A percentile compares a stretch with the other conserved stretches of the same genome.
These are phyloP conservation scores for Mycosphaerelloides madeirae DNA, from an alignment of 2,329 filamentous ascomycete species.

Conservation along the genomic window DNA sequence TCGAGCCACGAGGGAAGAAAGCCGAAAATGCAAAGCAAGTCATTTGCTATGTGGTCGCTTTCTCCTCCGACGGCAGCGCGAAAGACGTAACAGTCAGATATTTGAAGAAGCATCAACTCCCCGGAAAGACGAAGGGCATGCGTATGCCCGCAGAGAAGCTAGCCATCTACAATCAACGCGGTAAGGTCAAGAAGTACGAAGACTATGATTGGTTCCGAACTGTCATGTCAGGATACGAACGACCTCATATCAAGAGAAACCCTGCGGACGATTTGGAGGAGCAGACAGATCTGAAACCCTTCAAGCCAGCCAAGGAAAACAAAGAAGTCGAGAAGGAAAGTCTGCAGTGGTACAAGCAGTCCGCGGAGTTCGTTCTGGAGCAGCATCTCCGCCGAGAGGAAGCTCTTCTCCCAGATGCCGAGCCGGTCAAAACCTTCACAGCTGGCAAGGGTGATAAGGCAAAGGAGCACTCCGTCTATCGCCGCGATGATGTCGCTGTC, in stretches of 20 bases:
- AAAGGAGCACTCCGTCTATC: slow-evolving; percentile 75
- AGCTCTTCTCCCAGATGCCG: slow-evolving; percentile 65
- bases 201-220: slow-evolving; percentile 84
- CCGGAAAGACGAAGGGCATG: slow-evolving; percentile 83
- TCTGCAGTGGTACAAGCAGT: slow-evolving; percentile 81
- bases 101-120: slow-evolving; percentile 72
- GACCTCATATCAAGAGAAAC: slow-evolving; percentile 53
- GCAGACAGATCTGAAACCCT: slow-evolving; percentile 66
- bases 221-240: slow-evolving; percentile 68
- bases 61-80: slow-evolving; percentile 48
- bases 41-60: slow-evolving; percentile 82
- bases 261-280: slow-evolving; percentile 77
- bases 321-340: slow-evolving; percentile 52
- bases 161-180: slow-evolving; percentile 69
- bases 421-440: slow-evolving; percentile 69
- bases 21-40: slow-evolving; percentile 85
- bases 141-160: slow-evolving; percentile 75
- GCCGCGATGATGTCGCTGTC: slow-evolving; percentile 69
- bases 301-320: slow-evolving; percentile 55
- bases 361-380: slow-evolving; percentile 76
- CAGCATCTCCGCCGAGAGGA: slow-evolving; percentile 89
- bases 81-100: slow-evolving; percentile 75
- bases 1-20: slow-evolving; percentile 78
- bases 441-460: slow-evolving; percentile 68
- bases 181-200: slow-evolving; percentile 72